Conservation (phyloP, 78 protist genomes). For the Pelomyxa schiedti region DNA sequence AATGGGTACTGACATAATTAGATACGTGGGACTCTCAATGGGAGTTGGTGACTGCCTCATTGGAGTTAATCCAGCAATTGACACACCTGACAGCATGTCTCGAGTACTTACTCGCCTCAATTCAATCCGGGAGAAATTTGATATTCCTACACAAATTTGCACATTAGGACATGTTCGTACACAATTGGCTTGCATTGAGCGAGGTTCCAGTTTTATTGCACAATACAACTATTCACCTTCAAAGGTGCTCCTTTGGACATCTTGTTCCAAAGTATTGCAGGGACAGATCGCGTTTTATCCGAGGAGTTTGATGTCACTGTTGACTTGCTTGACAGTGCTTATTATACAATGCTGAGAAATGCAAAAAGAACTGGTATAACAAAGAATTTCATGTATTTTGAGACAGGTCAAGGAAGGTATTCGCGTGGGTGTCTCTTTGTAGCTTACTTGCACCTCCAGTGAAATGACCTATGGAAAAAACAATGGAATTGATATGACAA, state of each 20-base stretch:
- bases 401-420: neutral
- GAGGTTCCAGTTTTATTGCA: no score
- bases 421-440: no score
- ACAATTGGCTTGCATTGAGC: neutral
- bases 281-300: neutral
- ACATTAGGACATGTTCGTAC: neutral
- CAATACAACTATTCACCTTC: no score
- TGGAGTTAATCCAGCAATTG: neutral
- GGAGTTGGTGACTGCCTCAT: neutral
- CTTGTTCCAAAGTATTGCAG: neutral
- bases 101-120: neutral
- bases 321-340: neutral
- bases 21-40: neutral
- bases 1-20: no score
- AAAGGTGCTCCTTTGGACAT: neutral
- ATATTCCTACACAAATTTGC: neutral
- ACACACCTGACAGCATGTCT: neutral
- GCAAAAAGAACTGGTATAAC: neutral
- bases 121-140: neutral
- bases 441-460: no score
- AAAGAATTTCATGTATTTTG: neutral
- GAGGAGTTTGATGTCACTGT: neutral
- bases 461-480: neutral
- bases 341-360: neutral
- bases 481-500: neutral